These are phyloP conservation scores for Paratrimastix pyriformis DNA, from an alignment of 78 protist genomes.

Conservation along the genomic window DNA sequence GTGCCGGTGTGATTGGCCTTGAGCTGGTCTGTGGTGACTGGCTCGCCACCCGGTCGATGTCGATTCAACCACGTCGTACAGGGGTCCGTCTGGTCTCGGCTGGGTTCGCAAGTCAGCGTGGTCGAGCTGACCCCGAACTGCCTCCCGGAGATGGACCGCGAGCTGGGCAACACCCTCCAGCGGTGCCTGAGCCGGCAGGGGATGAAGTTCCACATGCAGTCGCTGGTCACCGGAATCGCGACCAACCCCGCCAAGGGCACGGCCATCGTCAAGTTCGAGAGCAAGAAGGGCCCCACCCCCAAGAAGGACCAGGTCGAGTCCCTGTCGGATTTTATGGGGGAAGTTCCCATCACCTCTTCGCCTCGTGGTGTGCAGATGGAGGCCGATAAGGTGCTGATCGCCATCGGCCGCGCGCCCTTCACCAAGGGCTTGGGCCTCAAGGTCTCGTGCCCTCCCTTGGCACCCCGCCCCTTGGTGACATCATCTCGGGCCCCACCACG, in stretches of 20 bases:
- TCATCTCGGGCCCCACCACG: no score
- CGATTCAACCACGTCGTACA: no score
- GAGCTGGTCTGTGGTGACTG: constrained; percentile 56
- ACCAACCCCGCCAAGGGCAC: constrained; percentile 13
- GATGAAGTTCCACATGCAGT: constrained; percentile 61
- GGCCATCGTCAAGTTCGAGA: constrained; percentile 50
- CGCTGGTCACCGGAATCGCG: constrained; percentile 61
- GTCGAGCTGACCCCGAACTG: constrained; percentile 78
- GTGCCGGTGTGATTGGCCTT: constrained; percentile 98
- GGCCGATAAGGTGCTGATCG: constrained; percentile 76
- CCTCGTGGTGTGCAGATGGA: constrained; percentile 25
- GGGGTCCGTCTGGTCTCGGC: constrained; percentile 94
- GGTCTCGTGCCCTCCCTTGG: background rate
- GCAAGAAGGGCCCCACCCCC: constrained; percentile 35
- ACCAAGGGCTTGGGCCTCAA: constrained; percentile 79
- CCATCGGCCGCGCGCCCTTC: constrained; percentile 88
- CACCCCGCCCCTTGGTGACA: no score
- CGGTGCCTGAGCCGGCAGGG: constrained; percentile 68
- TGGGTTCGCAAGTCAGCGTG: constrained; percentile 94
- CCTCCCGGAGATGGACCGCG: constrained; percentile 60
- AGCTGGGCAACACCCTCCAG: constrained; percentile 40
- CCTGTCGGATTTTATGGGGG: background rate
- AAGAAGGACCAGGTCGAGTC: constrained; percentile 25
- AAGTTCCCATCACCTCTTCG: background rate
- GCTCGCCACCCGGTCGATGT: background rate